Conservation (phyloP, 805 yeast species). For the Vanderwaltozyma tropicalis region DNA sequence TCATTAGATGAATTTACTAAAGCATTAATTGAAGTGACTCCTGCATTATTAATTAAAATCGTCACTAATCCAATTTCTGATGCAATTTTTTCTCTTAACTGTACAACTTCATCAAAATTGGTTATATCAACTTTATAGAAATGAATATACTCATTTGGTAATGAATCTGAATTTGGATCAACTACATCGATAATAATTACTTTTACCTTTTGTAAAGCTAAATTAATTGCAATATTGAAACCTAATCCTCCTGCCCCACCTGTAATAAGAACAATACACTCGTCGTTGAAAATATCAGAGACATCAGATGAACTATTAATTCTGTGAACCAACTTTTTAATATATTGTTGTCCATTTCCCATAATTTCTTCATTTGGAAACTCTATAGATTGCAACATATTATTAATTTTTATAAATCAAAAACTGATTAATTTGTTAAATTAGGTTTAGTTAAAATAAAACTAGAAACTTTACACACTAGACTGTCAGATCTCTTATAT, state of each 20-base stretch:
- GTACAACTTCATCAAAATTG: conserved; percentile 34
- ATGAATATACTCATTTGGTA: conserved; percentile 31
- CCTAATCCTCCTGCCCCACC: conserved; percentile 86
- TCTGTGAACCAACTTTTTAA: too few relatives aligned
- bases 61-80: conserved; percentile 48
- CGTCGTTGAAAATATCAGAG: background rate
- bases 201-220: conserved; percentile 35
- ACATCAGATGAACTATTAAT: too few relatives aligned
- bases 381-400: too few relatives aligned
- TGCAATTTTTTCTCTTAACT: conserved; percentile 32
- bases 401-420: too few relatives aligned
- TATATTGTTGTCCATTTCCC: too few relatives aligned
- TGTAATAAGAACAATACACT: conserved; percentile 51
- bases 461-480: too few relatives aligned
- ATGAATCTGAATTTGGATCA: conserved; percentile 20
- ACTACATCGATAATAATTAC: conserved; percentile 60
- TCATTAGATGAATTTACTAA: conserved; percentile 43
- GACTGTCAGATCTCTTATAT: too few relatives aligned
- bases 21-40: conserved; percentile 49
- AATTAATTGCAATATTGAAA: conserved; percentile 40
- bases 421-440: too few relatives aligned
- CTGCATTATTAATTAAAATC: conserved; percentile 79
- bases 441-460: too few relatives aligned
- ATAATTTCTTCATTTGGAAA: too few relatives aligned
- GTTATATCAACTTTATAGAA: conserved; percentile 69